Evolutionary conservation across 1,139 yeast species (phyloP), one percentile per base, ranked within the genome.

Genomic region (Kodamaea suecica): DNA sequence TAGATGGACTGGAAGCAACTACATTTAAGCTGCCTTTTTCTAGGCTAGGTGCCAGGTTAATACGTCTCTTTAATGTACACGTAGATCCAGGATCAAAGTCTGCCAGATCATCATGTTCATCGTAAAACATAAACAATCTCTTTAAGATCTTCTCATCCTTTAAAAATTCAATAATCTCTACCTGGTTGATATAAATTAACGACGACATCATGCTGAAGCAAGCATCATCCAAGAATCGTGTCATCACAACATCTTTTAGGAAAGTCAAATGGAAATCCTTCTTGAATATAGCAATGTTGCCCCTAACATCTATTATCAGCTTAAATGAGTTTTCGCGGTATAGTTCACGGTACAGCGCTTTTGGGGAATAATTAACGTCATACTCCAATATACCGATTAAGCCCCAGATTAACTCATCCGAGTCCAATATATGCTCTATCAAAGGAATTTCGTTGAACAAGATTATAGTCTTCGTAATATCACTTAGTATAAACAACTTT

Each of bases 321-420:
- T 82, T 82, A 58, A 85, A 83, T 8, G 82, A 65, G 35, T 78
- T 76, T 35, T 78, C 73, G 4, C 60, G 53, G 23, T 87, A 59
- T 50, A 76, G 80, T 13, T 74, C 77, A 31, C 97, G 66, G 59
- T 86, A 87, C 47, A 84, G 81, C 2, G 96, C 87, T 57, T 86
- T 88, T 44, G 73, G 69, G 0, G 96, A 95, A 49, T 73, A 85
- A 38, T 84, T 95, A 0, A 94, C 84, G 53, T 90, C 97, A 57
- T 90, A 92, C 55, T 92, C 98, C 32, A 92, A 61, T n/a, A 87
- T 83, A 0, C 95, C 95, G 7, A 83, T 74, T 4, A 85, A 62
- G 1, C 85, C 84, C 47, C 72, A 50, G 23, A 86, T 70, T 37
- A 74, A 67, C 3, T 71, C 73, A 44, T 84, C 92, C 4, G 57